Conservation (phyloP, 129 eudicot species). For the Centaurea solstitialis region DNA sequence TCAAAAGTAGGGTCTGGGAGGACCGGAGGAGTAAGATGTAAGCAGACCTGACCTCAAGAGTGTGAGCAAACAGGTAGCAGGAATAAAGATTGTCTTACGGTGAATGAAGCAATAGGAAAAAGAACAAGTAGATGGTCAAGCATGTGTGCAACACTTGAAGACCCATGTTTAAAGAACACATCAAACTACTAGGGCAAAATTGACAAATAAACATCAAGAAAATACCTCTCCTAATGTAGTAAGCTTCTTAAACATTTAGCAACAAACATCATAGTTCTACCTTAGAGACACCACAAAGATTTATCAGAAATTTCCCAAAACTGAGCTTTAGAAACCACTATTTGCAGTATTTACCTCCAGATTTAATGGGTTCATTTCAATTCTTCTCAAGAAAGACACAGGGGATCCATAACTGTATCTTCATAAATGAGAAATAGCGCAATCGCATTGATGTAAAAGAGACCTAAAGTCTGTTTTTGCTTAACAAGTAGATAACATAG, state of each 20-base stretch:
- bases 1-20: too few species aligned
- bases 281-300: neutral
- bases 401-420: neutral
- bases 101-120: too few species aligned
- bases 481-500: neutral
- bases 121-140: neutral
- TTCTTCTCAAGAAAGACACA: neutral
- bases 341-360: neutral
- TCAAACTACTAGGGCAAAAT: neutral
- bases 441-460: neutral
- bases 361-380: neutral
- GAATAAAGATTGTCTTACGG: too few species aligned
- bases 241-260: constrained; percentile 12
- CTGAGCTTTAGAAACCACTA: neutral
- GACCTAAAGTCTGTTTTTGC: neutral
- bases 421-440: neutral
- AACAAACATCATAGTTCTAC: constrained; percentile 1
- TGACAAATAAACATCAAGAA: constrained; percentile 8
- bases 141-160: neutral
- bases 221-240: neutral
- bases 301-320: neutral
- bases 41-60: too few species aligned
- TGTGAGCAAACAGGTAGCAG: too few species aligned
- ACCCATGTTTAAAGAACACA: neutral
- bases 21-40: too few species aligned